Base-by-base conservation (phyloP, 2,329 filamentous ascomycete species). In the Calonectria henricotiae region DNA sequence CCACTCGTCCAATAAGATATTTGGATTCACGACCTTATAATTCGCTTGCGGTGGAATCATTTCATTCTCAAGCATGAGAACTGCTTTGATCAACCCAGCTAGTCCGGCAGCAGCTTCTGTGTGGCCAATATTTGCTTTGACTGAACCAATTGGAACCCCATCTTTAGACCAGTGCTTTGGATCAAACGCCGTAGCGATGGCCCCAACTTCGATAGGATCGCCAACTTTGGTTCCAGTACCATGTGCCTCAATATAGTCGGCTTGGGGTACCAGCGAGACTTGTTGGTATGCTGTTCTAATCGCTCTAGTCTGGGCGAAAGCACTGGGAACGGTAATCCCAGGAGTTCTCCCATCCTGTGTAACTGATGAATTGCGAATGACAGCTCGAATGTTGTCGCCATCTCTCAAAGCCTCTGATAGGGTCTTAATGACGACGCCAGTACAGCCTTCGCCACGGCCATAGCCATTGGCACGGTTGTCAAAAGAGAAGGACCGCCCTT, bases 321-420 rank as follows among this genome's bases (percentile, higher is more conserved):
- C 49, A 20, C n/a, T 54, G 30, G 49, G 49, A 11, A 54, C 49
- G 7, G 49, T 54, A 3, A 54, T n/a, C 2, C 49, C 49, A 2
- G 49, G 49, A 12, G 49, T 54, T 54, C 49, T 54, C 5, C 49
- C 49, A 23, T 54, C 49, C 13, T 54, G 49, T 1, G 49, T 54
- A 20, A 54, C 7, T 11, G 49, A 9, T 20, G 49, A 35, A 9
- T 54, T 37, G 8, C 47, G 25, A 20, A 51, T 35, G 47, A 51
- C 47, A 20, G 47, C 47, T 51, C 47, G 47, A 27, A 51, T 51
- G 27, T 51, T 51, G 47, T 51, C 47, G 47, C 47, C 47, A 15
- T 51, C 47, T 15, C 15, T 54, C 49, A 54, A 37, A 11, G 49
- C 49, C n/a, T 30, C 49, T 23, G 30, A 54, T 5, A 54, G 49